phyloP scores from a whole-genome alignment of 2,329 filamentous ascomycete genomes.

The Parascedosporium putredinis region DNA sequence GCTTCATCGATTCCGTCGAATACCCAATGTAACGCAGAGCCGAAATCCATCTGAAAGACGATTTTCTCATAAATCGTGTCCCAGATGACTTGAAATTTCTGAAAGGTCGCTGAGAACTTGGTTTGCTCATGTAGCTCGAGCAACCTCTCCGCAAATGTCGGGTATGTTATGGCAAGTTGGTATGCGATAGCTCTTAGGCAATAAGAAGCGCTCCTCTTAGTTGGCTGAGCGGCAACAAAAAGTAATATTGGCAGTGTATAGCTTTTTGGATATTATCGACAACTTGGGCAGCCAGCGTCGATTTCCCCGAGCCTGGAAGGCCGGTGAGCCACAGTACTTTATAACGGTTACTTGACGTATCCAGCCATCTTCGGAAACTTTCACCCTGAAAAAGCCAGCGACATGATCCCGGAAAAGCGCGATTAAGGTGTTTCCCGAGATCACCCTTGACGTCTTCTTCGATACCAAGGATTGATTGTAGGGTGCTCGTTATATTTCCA shows the following conservation, averaged over 20 bases:
- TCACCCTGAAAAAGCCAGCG: not conserved
- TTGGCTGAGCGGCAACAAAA: not conserved
- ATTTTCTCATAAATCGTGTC: conserved; percentile 1
- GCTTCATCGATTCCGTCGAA: conserved; percentile 3
- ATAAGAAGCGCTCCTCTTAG: not conserved
- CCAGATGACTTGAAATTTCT: not conserved
- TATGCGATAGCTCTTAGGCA: not conserved
- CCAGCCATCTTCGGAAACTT: not conserved
- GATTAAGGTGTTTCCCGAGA: not conserved
- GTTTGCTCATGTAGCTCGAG: not conserved
- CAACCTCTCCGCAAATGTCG: not conserved
- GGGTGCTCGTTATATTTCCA: not conserved
- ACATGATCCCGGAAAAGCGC: not conserved
- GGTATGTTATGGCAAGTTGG: not conserved
- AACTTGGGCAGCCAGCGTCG: not conserved
- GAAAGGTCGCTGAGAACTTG: not conserved
- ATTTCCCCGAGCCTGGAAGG: not conserved
- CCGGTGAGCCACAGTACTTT: conserved; percentile 1
- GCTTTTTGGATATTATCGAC: not conserved
- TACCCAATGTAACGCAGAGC: not conserved
- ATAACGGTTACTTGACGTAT: not conserved
- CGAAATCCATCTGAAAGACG: not conserved
- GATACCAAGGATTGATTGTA: not conserved
- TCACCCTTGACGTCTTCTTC: not conserved
- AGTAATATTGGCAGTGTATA: not conserved